Base-by-base conservation (phyloP, 176 grass and related monocot species). In the Metroxylon sagu region DNA sequence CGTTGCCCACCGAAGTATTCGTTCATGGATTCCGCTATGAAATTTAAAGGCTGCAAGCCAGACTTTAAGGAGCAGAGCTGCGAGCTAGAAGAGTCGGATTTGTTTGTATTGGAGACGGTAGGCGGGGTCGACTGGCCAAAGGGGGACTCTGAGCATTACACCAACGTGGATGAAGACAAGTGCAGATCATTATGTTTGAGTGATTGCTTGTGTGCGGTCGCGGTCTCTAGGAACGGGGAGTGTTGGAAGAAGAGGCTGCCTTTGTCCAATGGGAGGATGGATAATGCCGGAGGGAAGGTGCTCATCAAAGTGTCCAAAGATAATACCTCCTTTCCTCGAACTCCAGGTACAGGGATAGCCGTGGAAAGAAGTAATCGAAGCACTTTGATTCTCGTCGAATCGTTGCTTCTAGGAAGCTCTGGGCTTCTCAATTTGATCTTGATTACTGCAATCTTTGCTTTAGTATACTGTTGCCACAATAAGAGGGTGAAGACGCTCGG, bases 181-280 rank as follows among this genome's bases (percentile, higher is more conserved):
- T 90, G 86, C 29, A 16, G 31, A 25, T 5, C 74, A 5, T 51
- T 70, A 14, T 90, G 78, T 29, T 48, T 90, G 35, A 29, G 12
- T 4, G 87, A 82, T 60, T 90, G 82, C 43, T 80, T 85, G 21
- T 85, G 82, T 18, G 64, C 49, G 1, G n/a, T 66, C 1, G 71
- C 77, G 14, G 61, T 76, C 17, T 85, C 49, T 15, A 16, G 23
- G 0, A 6, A 49, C 0, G 52, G 5, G 0, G 50, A 18, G 16
- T 85, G 81, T 50, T 81, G 70, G 74, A 89, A 85, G 74, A 89
- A 82, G 26, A 89, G 69, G 71, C 56, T 65, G 10, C 86, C 86
- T 21, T 31, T 90, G 18, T 69, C 86, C 8, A 72, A 82, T 2
- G 82, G 86, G 2, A 16, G 1, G 3, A 72, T 48, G 26, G 70